Base-by-base conservation (phyloP, 495 filamentous ascomycete species). In the Copromyces sp. region DNA sequence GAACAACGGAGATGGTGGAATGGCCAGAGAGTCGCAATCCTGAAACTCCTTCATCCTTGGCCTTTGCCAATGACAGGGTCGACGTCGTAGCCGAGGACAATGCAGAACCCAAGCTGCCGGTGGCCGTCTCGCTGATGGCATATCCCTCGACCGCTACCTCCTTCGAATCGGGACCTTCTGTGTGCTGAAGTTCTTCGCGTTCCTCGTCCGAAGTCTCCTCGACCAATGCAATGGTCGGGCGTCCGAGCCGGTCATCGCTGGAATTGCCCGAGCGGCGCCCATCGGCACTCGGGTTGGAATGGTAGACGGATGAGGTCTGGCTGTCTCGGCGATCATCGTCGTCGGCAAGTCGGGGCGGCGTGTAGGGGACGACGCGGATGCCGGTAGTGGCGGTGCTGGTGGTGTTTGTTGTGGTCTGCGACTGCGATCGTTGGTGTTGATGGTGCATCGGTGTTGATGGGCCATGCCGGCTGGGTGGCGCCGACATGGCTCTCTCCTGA, bases 341-440 rank as follows among this genome's bases (percentile, higher is more conserved):
- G 32, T 80, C 78, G 61, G 53, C 53, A 65, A 81, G 76, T 37
- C 80, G 78, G n/a, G 84, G 83, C 38, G 86, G 86, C 16, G 85
- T 83, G 71, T 84, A 85, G 16, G 85, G 88, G 74, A 91, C 79
- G 76, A 89, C 80, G 72, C 86, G 83, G 74, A 88, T 83, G 68
- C 81, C 82, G 9, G 53, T 65, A 17, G 53, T 35, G 14, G 53
- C 53, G 53, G 53, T 65, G 14, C 53, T 65, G 53, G 53, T 35
- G 6, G 53, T 79, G 77, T 39, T 80, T 81, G 77, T 89, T 89
- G 76, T 79, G 29, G 53, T 84, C 73, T 87, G 82, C 74, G 89
- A 89, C 41, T 85, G 80, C 24, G 84, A 84, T 72, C 87, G 84
- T 75, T 89, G 85, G 77, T 85, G 85, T 72, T 87, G 84, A 75